Conservation (phyloP, 176 grass and related monocot genomes). For the Typha latifolia region DNA sequence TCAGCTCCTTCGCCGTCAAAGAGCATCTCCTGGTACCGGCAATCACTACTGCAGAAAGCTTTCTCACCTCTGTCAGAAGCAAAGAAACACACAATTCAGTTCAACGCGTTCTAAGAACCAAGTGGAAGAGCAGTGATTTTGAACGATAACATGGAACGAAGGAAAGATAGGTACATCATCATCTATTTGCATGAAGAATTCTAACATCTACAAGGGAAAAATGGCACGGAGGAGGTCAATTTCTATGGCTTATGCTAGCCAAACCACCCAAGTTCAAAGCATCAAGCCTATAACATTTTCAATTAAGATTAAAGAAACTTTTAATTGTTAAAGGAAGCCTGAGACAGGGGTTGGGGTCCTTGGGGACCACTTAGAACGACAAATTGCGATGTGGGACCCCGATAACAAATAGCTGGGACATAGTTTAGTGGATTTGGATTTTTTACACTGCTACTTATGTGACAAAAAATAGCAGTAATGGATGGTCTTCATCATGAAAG, state of each 20-base stretch:
- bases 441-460: constrained; percentile 2
- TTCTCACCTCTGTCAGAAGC: constrained; percentile 38
- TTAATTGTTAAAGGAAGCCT: neutral
- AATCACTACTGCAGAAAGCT: constrained; percentile 64
- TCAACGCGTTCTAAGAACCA: neutral
- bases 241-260: constrained; percentile 5
- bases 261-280: neutral
- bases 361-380: too few species aligned
- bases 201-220: too few species aligned
- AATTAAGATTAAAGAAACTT: constrained; percentile 4
- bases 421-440: constrained; percentile 26
- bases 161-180: too few species aligned
- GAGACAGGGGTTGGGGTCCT: too few species aligned
- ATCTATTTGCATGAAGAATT: too few species aligned
- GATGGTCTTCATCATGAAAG: constrained; percentile 13
- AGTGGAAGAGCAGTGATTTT: neutral
- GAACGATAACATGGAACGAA: too few species aligned
- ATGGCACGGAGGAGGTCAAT: too few species aligned
- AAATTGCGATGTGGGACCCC: too few species aligned
- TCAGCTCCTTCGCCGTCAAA: constrained; percentile 32
- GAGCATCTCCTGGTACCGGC: constrained; percentile 45
- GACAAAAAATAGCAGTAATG: constrained; percentile 2
- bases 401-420: constrained; percentile 1
- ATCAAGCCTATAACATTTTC: constrained; percentile 18
- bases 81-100: neutral